Evolutionary conservation across 805 yeast genomes (phyloP).

Genomic region (Torulaspora gathmanii): DNA sequence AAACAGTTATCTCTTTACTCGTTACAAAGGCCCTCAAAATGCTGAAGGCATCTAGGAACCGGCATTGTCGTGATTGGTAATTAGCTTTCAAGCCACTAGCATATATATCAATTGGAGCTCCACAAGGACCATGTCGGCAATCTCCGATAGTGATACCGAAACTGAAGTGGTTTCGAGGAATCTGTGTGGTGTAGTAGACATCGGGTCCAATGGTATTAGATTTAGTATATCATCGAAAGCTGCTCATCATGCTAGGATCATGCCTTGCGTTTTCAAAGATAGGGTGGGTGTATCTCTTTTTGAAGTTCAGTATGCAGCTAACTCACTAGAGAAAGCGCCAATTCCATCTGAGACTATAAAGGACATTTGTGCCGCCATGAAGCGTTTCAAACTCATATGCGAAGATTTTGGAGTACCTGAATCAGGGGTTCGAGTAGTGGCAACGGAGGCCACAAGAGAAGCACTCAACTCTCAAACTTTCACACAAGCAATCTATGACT

Average conservation of each 20-base stretch:
- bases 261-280: slow-evolving; percentile 76
- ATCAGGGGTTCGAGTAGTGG: slow-evolving; percentile 58
- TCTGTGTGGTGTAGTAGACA: slow-evolving; percentile 63
- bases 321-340: slow-evolving; percentile 43
- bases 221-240: slow-evolving; percentile 68
- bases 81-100: too few species aligned
- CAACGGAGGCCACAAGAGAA: slow-evolving; percentile 70
- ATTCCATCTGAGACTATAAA: slow-evolving; percentile 53
- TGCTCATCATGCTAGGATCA: slow-evolving; percentile 63
- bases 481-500: slow-evolving; percentile 49
- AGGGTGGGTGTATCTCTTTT: slow-evolving; percentile 64
- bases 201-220: slow-evolving; percentile 71
- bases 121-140: slow-evolving; percentile 23
- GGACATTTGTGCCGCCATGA: slow-evolving; percentile 60
- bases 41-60: too few species aligned
- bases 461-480: slow-evolving; percentile 61
- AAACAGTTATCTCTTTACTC: background rate
- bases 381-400: slow-evolving; percentile 64
- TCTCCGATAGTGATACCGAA: slow-evolving; percentile 37
- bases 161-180: slow-evolving; percentile 56
- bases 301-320: slow-evolving; percentile 50
- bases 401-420: slow-evolving; percentile 68
- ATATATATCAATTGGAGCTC: background rate
- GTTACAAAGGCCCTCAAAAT: too few species aligned
- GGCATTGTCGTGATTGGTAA: too few species aligned